These are phyloP conservation scores for Didymella exigua DNA, from an alignment of 2,329 filamentous ascomycete genomes.

Conservation along the genomic window DNA sequence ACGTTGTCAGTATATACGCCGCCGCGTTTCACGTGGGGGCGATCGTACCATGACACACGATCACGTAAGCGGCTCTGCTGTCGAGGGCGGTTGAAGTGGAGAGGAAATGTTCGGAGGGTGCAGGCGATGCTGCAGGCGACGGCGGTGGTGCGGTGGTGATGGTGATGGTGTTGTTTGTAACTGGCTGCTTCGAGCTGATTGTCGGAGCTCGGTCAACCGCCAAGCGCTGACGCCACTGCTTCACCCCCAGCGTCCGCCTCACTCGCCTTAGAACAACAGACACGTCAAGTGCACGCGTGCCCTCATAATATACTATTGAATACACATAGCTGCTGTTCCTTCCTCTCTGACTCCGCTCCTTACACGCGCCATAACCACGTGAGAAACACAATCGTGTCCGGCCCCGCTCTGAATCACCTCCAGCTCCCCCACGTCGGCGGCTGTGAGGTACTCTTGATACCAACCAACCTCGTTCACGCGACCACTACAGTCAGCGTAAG, in stretches of 20 bases:
- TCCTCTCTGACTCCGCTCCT: not conserved
- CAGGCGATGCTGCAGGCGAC: conserved; percentile 22
- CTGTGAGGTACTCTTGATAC: conserved; percentile 7
- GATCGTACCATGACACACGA: conserved; percentile 42
- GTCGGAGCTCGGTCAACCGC: conserved; percentile 24
- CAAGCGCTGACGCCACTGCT: conserved; percentile 34
- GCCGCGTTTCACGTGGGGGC: conserved; percentile 22
- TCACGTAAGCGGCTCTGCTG: conserved; percentile 18
- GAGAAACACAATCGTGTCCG: conserved; percentile 11
- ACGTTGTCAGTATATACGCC: conserved; percentile 46
- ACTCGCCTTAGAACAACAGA: conserved; percentile 39
- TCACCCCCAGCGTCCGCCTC: conserved; percentile 32
- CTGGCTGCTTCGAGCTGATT: conserved; percentile 30
- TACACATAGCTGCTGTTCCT: conserved; percentile 4
- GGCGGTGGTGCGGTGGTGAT: conserved; percentile 19
- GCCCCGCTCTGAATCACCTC: conserved; percentile 23
- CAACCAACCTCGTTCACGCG: not conserved
- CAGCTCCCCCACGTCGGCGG: conserved; percentile 15
- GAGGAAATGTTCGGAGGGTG: conserved; percentile 1
- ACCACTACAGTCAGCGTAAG: conserved; percentile 3
- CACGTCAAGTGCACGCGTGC: conserved; percentile 37
- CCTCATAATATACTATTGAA: conserved; percentile 12
- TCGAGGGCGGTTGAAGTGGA: not conserved
- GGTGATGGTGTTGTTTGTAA: conserved; percentile 43
- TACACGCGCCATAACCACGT: conserved; percentile 1